Evolutionary conservation across 352 stramenopile genomes (phyloP), one percentile per base, ranked within the genome.

Genomic region (Globisporangium apiculatum): DNA sequence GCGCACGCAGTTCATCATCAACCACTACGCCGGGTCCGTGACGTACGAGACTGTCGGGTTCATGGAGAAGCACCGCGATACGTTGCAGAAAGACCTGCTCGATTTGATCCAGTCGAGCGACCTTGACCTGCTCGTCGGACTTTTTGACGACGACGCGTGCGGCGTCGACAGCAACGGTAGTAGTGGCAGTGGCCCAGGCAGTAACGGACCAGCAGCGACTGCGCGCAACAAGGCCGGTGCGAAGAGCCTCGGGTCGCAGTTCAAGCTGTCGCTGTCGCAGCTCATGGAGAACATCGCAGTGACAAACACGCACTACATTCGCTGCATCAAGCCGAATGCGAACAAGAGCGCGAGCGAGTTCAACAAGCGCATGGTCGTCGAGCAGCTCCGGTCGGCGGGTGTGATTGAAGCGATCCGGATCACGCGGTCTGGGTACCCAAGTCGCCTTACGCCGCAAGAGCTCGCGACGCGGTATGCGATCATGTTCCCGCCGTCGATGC

Each of bases 21-120:
- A 96, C 49, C 96, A 99, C 73, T 99, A 98, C 69, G 96, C 96
- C 2, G 96, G 96, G 15, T 67, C 86, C 3, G 96, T 99, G 48
- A 95, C 84, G 11, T 99, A 99, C 68, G 85, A 95, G 61, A 95
- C 89, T 7, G 79, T 90, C 5, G 93, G 91, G 17, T 99, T 99
- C 71, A 94, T 98, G 71, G 95, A 98, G 72, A 98, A 98, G 71
- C 97, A 98, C 65, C 90, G 91, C 51, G 91, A 98, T 63, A 95
- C 83, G 8, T 73, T 99, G 43, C 95, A 97, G 67, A 98, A 98
- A 57, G 95, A 98, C 56, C 71, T 99, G 52, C 87, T 97, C 58
- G 80, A 92, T 52, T 67, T 96, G 63, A 85, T 96, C 40, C 77
- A 91, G 61, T 68, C 82, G 12, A 95, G 86, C 56, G 82, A 62